Evolutionary conservation across 1,139 yeast species (phyloP).

Genomic region (Hanseniaspora uvarum): DNA sequence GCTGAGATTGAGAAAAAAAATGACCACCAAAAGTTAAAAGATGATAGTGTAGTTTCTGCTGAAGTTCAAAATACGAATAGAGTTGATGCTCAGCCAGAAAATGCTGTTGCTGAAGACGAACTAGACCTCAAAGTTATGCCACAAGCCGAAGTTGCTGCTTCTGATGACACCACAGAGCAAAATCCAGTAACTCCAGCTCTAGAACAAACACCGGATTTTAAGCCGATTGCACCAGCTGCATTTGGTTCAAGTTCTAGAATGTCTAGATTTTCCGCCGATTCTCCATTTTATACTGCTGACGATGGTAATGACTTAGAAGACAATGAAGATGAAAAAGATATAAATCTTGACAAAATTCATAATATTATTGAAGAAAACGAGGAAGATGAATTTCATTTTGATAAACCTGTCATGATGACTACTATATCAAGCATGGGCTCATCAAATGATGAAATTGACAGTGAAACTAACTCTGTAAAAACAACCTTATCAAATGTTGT

Average conservation of each 20-base stretch:
- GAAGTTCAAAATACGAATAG: too few species aligned
- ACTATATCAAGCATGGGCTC: neutral
- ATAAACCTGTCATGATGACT: neutral
- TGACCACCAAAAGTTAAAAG: too few species aligned
- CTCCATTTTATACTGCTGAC: conserved; percentile 10
- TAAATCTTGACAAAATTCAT: neutral
- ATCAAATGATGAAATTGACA: neutral
- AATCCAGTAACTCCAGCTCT: neutral
- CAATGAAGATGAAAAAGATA: conserved; percentile 4
- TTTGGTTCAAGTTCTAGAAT: neutral
- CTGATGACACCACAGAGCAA: neutral
- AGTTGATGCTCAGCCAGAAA: neutral
- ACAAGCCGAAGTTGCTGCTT: neutral
- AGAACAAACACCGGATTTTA: conserved; percentile 2
- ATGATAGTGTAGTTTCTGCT: too few species aligned
- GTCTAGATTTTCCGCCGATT: conserved; percentile 2
- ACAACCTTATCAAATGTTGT: neutral
- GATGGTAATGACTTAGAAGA: neutral
- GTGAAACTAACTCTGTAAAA: neutral
- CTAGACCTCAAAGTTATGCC: too few species aligned
- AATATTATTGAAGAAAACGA: neutral
- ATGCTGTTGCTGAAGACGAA: neutral
- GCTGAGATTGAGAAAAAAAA: neutral
- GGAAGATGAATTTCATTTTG: neutral
- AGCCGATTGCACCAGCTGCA: neutral